Conservation (phyloP, 805 yeast species). For the Myxozyma kluyveri region DNA sequence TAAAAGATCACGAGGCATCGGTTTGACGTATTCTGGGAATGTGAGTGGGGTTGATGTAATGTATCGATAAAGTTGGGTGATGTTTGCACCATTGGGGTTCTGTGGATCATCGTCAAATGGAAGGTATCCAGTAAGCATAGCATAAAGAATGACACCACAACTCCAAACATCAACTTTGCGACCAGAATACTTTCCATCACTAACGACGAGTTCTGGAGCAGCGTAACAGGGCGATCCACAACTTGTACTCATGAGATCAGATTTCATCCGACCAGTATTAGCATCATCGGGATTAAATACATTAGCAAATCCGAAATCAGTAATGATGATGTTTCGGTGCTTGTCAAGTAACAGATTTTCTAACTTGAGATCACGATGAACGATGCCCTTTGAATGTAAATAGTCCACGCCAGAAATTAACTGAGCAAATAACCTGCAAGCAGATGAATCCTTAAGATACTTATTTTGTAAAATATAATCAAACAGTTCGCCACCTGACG, state of each 20-base stretch:
- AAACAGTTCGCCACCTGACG: constrained; percentile 95
- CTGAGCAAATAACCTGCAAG: constrained; percentile 88
- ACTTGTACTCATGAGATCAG: constrained; percentile 84
- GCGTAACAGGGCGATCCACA: constrained; percentile 99
- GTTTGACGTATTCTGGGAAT: constrained; percentile 89
- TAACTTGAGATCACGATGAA: constrained; percentile 73
- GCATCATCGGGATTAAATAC: constrained; percentile 48
- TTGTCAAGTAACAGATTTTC: constrained; percentile 77
- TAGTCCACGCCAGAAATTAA: constrained; percentile 91
- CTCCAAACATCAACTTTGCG: constrained; percentile 97
- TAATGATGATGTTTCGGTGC: constrained; percentile 78
- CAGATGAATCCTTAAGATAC: constrained; percentile 79
- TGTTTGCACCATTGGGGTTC: constrained; percentile 94
- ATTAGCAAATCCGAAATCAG: constrained; percentile 95
- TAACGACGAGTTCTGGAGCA: constrained; percentile 92
- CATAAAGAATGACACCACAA: constrained; percentile 89
- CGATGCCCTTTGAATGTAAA: constrained; percentile 75
- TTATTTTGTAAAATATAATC: constrained; percentile 86
- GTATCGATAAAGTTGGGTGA: constrained; percentile 83
- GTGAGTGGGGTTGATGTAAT: constrained; percentile 89
- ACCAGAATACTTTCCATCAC: constrained; percentile 84
- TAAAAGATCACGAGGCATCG: constrained; percentile 85
- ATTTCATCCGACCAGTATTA: constrained; percentile 23
- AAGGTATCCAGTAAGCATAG: constrained; percentile 94
- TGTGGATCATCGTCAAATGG: constrained; percentile 98